These are phyloP conservation scores for Chionographis japonica DNA, from an alignment of 106 monocot species.

Conservation along the genomic window DNA sequence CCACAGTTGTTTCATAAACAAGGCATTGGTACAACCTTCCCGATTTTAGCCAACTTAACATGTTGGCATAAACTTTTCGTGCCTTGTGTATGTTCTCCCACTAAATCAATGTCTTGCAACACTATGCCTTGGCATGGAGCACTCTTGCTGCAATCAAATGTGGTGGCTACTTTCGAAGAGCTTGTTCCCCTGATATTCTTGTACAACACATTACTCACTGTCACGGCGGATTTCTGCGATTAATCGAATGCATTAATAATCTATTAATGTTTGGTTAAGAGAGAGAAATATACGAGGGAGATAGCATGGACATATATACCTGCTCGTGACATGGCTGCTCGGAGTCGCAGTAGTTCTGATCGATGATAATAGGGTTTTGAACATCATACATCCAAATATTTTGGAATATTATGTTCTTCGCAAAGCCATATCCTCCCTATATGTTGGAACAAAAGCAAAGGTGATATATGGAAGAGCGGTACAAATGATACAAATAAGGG, in stretches of 20 bases:
- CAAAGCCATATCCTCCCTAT: slow-evolving; percentile 73
- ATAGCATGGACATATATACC: slow-evolving; percentile 16
- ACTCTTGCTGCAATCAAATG: slow-evolving; percentile 58
- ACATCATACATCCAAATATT: slow-evolving; percentile 55
- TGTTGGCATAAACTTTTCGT: slow-evolving; percentile 40
- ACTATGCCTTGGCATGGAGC: slow-evolving; percentile 37
- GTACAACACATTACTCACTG: slow-evolving; percentile 56
- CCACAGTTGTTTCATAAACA: slow-evolving; percentile 6
- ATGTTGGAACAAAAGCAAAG: neutral
- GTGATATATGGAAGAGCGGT: neutral
- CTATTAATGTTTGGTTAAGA: neutral
- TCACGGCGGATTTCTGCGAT: slow-evolving; percentile 53
- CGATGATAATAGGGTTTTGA: slow-evolving; percentile 64
- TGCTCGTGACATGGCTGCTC: slow-evolving; percentile 36
- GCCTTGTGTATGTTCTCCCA: slow-evolving; percentile 1
- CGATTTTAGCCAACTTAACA: slow-evolving; percentile 27
- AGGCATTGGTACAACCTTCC: slow-evolving; percentile 22
- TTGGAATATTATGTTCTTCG: slow-evolving; percentile 45
- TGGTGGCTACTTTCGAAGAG: slow-evolving; percentile 38
- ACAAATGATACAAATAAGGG: neutral
- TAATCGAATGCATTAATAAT: neutral
- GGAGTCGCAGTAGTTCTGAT: slow-evolving; percentile 84
- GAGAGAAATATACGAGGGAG: neutral
- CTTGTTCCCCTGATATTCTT: slow-evolving; percentile 72
- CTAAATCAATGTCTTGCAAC: slow-evolving; percentile 45